These are phyloP conservation scores for Globisporangium cystogenes DNA, from an alignment of 352 stramenopile species.

Conservation along the genomic window DNA sequence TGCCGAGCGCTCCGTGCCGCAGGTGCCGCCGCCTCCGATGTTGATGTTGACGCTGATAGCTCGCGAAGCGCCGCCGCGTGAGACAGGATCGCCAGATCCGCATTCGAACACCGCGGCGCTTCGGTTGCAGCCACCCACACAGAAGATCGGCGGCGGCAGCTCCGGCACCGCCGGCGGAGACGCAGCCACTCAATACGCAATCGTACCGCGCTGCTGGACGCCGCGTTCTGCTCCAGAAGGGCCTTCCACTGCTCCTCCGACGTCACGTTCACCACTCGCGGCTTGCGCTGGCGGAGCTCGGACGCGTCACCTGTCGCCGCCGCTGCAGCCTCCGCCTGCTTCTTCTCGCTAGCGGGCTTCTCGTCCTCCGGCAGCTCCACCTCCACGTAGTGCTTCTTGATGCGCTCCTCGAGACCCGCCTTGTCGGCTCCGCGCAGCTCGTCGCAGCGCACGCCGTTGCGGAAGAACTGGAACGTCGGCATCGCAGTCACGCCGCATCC, in stretches of 20 bases:
- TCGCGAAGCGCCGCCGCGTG: neutral
- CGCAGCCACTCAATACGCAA: too few species aligned
- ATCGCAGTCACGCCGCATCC: slow-evolving; percentile 86
- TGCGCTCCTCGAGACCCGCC: slow-evolving; percentile 40
- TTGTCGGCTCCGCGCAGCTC: slow-evolving; percentile 85
- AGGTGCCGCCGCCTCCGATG: neutral
- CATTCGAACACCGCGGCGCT: neutral
- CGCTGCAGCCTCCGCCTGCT: slow-evolving; percentile 13
- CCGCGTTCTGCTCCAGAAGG: slow-evolving; percentile 40
- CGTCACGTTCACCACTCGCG: slow-evolving; percentile 33
- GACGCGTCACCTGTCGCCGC: slow-evolving; percentile 5
- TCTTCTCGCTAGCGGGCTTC: slow-evolving; percentile 17
- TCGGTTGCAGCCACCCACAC: neutral
- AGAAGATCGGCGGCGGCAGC: neutral
- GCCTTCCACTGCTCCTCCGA: slow-evolving; percentile 50
- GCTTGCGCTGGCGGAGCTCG: slow-evolving; percentile 59
- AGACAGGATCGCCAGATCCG: neutral
- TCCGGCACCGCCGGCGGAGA: too few species aligned
- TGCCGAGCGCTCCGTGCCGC: too few species aligned
- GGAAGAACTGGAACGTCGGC: slow-evolving; percentile 96
- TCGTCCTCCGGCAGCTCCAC: slow-evolving; percentile 68
- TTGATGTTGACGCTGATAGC: neutral
- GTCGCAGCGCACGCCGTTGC: slow-evolving; percentile 84
- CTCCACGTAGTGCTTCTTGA: slow-evolving; percentile 79
- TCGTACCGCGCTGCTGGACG: slow-evolving; percentile 39